A percentile compares a stretch with the other conserved stretches of the same genome.
Conservation (phyloP, 192 early-diverging fungal species). For the Mortierella claussenii region DNA sequence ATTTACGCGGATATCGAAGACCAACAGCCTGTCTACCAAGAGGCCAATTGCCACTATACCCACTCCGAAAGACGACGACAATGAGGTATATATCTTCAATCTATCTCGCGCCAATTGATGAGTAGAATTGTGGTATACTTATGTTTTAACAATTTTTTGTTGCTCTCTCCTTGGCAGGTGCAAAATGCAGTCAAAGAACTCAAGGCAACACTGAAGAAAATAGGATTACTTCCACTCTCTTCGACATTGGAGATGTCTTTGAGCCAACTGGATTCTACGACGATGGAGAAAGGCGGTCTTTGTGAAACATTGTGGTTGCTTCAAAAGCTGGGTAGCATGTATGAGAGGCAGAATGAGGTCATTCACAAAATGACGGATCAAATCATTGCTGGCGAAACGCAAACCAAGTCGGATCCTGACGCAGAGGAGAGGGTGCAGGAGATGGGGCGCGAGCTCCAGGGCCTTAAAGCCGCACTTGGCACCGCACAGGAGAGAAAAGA, state of each 20-base stretch:
- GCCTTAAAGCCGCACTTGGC: constrained; percentile 1
- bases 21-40: constrained; percentile 16
- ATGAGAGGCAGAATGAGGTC: constrained; percentile 41
- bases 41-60: constrained; percentile 25
- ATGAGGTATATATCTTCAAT: neutral
- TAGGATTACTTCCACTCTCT: constrained; percentile 26
- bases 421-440: constrained; percentile 1
- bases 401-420: neutral
- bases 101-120: no score
- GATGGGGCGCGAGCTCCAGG: constrained; percentile 7
- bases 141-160: neutral
- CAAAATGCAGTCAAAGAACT: constrained; percentile 23
- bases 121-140: no score
- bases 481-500: neutral
- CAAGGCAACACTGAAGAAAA: constrained; percentile 7
- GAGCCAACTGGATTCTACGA: constrained; percentile 4
- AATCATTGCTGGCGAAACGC: constrained; percentile 22
- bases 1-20: constrained; percentile 38
- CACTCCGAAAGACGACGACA: constrained; percentile 22
- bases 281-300: constrained; percentile 25
- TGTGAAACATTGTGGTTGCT: constrained; percentile 28
- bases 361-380: constrained; percentile 47
- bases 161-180: constrained; percentile 2
- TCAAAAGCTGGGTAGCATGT: constrained; percentile 22
- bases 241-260: constrained; percentile 18